Evolutionary conservation across 352 stramenopile species (phyloP).

Genomic region (Pythium inflatum): DNA sequence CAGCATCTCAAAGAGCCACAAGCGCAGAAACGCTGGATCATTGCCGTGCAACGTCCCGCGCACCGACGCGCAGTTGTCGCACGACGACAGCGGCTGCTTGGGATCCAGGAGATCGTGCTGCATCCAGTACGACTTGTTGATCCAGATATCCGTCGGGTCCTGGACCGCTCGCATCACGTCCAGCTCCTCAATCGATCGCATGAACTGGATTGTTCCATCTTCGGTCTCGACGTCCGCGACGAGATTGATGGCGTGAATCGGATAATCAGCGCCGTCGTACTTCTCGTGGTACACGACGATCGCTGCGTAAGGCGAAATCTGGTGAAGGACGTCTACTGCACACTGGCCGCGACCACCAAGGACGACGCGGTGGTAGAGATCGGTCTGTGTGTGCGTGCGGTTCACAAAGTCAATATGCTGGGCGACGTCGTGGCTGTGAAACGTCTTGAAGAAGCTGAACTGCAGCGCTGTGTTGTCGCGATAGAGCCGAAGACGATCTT

Average conservation of each 20-base stretch:
- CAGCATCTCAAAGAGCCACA: neutral
- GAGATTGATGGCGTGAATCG: constrained; percentile 17
- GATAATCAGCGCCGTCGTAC: constrained; percentile 6
- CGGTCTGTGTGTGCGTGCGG: neutral
- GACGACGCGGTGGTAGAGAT: constrained; percentile 3
- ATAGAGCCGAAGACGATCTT: neutral
- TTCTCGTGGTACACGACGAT: constrained; percentile 21
- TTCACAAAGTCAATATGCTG: neutral
- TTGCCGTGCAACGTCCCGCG: neutral
- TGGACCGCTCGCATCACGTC: neutral
- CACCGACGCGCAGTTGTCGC: neutral
- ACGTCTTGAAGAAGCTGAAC: constrained; percentile 27
- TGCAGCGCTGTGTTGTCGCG: neutral
- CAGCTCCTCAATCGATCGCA: neutral
- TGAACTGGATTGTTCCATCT: neutral
- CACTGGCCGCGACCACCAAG: neutral
- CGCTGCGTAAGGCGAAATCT: constrained; percentile 11
- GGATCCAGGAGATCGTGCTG: neutral
- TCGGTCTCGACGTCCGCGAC: neutral
- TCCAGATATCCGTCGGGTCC: neutral
- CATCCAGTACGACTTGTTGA: neutral
- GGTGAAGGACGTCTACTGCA: constrained; percentile 15
- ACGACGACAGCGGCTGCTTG: neutral
- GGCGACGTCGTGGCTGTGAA: neutral
- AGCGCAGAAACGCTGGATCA: neutral